These are phyloP conservation scores for Rhodotorula sp. DNA, from an alignment of 1,284 basidiomycete genomes.

Conservation along the genomic window DNA sequence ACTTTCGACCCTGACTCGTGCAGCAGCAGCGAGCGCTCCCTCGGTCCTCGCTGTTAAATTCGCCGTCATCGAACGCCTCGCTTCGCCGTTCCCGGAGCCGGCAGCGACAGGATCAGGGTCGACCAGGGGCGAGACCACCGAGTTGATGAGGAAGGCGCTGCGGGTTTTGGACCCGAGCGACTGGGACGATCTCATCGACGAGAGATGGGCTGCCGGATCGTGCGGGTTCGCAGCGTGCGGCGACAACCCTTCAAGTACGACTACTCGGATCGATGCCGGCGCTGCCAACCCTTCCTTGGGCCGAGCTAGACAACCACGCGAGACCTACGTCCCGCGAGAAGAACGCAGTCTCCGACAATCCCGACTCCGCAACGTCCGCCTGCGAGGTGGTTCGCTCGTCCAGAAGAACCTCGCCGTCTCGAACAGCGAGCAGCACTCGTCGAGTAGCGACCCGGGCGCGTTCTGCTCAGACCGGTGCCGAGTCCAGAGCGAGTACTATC, in stretches of 20 bases:
- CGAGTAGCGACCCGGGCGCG: slow-evolving; percentile 20
- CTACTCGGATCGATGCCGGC: not conserved
- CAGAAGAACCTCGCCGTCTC: not conserved
- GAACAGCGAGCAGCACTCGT: not conserved
- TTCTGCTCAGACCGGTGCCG: slow-evolving; percentile 24
- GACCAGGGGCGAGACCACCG: not conserved
- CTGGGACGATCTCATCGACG: slow-evolving; percentile 28
- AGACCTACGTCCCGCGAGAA: slow-evolving; percentile 7
- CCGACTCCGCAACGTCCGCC: slow-evolving; percentile 1
- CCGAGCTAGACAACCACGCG: not conserved
- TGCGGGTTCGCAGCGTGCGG: slow-evolving; percentile 30
- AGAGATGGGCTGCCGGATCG: slow-evolving; percentile 19
- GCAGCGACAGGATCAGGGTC: not conserved
- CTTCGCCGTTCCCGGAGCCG: not conserved
- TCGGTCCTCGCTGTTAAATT: not conserved
- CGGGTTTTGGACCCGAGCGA: not conserved
- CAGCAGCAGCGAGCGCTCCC: not conserved
- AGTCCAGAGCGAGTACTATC: slow-evolving; percentile 20
- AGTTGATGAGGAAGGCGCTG: not conserved
- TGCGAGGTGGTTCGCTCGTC: slow-evolving; percentile 12
- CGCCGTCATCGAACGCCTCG: slow-evolving; percentile 4
- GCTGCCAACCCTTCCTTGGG: not conserved
- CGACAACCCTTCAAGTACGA: not conserved
- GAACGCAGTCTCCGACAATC: not conserved
- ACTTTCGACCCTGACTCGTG: not conserved